Evolutionary conservation across 352 stramenopile genomes (phyloP), one percentile per base, ranked within the genome.

Genomic region (Phytophthora colocasiae): DNA sequence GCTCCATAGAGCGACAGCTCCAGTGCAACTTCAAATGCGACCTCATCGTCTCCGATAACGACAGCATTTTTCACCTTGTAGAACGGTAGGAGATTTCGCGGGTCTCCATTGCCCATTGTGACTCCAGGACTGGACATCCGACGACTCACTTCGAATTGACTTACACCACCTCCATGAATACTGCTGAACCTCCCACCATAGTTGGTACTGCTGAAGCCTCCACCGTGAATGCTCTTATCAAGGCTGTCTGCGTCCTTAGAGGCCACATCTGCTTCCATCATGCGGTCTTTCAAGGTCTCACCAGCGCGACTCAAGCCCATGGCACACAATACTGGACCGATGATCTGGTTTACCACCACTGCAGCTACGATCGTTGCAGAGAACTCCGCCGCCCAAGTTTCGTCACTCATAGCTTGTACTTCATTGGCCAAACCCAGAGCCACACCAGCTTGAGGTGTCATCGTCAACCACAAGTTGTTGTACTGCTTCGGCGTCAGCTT

Each of bases 391-490:
- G 80, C 83, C 83, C 83, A 91, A 0, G 78, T 32, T n/a, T 88
- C 83, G 0, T 60, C 51, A n/a, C 76, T 88, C 58, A 91, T 73
- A 2, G 63, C 63, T 50, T 83, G 77, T 19, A 91, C 70, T 50
- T 91, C 80, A 50, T 78, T 88, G 3, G 82, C 82, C 7, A 91
- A 58, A 45, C 82, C 80, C 4, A 91, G 57, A 0, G 82, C 78
- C 14, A 91, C 82, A 41, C 82, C 82, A 27, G 82, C 82, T 57
- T 91, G 83, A 0, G 83, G 83, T 0, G 83, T 89, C 77, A 91
- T 86, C 17, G 80, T 90, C 46, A 91, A 60, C 83, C 83, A 91
- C 50, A 91, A 61, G 63, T 88, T 89, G 69, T 87, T 89, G 75
- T 91, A 91, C 66, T 90, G 75, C 51, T 39, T 69, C 11, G 80